phyloP scores from a whole-genome alignment of 2,329 filamentous ascomycete genomes.

The Colletotrichum acutatum region DNA sequence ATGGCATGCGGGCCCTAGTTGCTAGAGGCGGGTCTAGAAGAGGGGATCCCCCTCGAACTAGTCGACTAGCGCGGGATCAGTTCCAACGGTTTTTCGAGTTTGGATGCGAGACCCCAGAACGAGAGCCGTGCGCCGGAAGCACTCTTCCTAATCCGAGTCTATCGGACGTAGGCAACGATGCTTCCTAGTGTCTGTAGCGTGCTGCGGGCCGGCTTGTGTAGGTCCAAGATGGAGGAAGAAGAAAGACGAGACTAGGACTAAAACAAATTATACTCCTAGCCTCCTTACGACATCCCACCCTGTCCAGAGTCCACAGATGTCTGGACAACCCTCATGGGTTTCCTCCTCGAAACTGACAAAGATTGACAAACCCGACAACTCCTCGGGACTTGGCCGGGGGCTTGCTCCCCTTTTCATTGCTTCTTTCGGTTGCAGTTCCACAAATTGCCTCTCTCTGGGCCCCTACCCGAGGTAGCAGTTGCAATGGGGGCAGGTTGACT shows the following conservation, averaged over 20 bases:
- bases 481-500: slow-evolving; percentile 8
- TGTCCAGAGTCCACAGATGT: background rate
- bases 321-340: background rate
- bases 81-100: slow-evolving; percentile 10
- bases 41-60: background rate
- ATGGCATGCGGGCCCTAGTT: slow-evolving; percentile 4
- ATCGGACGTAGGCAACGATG: background rate
- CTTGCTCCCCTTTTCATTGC: slow-evolving; percentile 1
- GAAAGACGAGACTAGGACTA: background rate
- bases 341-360: slow-evolving; percentile 7
- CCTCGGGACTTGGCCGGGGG: slow-evolving; percentile 2
- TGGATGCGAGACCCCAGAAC: background rate
- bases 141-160: background rate
- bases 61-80: background rate
- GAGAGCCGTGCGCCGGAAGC: slow-evolving; percentile 3
- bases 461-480: slow-evolving; percentile 6
- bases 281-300: background rate
- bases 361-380: slow-evolving; percentile 2
- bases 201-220: background rate
- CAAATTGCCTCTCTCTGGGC: background rate
- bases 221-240: background rate
- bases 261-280: background rate
- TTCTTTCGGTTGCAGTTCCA: background rate
- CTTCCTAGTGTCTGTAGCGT: no score
- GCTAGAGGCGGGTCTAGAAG: slow-evolving; percentile 2